Percentiles rank a stretch among this genome's conserved stretches.
These are phyloP conservation scores for Boletellus emodensis DNA, from an alignment of 768 basidiomycete genomes.

Conservation along the genomic window DNA sequence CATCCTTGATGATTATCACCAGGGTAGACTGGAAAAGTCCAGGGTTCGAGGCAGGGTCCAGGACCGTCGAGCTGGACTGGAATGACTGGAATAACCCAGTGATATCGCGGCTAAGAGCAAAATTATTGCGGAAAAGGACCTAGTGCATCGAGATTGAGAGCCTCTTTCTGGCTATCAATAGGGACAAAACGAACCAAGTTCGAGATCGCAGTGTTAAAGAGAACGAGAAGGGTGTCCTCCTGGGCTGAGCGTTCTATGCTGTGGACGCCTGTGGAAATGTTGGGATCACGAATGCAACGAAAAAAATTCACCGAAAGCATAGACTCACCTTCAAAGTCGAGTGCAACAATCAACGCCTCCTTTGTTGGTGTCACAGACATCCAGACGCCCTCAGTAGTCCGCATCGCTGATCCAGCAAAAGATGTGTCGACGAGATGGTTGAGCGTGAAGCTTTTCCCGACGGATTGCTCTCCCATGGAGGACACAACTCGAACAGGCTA, in stretches of 20 bases:
- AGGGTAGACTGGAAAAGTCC: slow-evolving; percentile 55
- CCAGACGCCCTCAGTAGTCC: slow-evolving; percentile 64
- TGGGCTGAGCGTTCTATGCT: slow-evolving; percentile 61
- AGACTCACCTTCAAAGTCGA: slow-evolving; percentile 57
- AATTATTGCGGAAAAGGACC: slow-evolving; percentile 66
- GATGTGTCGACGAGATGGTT: slow-evolving; percentile 64
- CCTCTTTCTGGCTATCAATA: background rate
- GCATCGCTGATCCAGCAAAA: slow-evolving; percentile 62
- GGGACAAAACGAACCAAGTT: slow-evolving; percentile 43
- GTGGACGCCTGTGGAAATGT: slow-evolving; percentile 47
- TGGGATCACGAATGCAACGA: background rate
- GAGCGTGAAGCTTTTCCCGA: slow-evolving; percentile 55
- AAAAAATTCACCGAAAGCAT: no score
- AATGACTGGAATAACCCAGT: slow-evolving; percentile 59
- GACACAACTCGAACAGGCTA: slow-evolving; percentile 63
- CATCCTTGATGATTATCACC: slow-evolving; percentile 66
- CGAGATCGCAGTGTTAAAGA: slow-evolving; percentile 64
- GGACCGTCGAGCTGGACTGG: slow-evolving; percentile 50
- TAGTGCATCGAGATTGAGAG: slow-evolving; percentile 14
- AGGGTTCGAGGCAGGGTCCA: slow-evolving; percentile 57
- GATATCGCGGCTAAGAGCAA: slow-evolving; percentile 59
- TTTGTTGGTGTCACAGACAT: slow-evolving; percentile 61
- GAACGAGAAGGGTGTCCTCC: slow-evolving; percentile 59
- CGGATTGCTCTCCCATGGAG: slow-evolving; percentile 66
- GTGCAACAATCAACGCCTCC: slow-evolving; percentile 51